Evolutionary conservation across 169 alveolate genomes (phyloP).

Genomic region (Eimeria zaria): DNA sequence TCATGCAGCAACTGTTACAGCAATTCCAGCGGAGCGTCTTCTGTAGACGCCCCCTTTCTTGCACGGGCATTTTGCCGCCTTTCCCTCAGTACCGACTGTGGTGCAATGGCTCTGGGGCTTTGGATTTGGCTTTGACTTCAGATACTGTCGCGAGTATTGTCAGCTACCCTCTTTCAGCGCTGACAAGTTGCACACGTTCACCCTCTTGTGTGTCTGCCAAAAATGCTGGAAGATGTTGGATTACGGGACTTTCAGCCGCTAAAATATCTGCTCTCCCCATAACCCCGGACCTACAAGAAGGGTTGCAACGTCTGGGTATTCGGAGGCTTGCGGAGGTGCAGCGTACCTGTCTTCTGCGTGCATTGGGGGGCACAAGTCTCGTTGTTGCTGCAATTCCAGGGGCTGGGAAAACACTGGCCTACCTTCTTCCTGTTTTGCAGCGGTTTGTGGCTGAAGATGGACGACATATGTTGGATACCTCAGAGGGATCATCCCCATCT

Average conservation of each 20-base stretch:
- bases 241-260: conserved; percentile 54
- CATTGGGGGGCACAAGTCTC: conserved; percentile 73
- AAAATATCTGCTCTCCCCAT: conserved; percentile 62
- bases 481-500: background rate
- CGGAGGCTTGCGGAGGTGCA: conserved; percentile 56
- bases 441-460: conserved; percentile 16
- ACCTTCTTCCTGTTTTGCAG: conserved; percentile 92
- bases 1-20: background rate
- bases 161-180: background rate
- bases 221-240: background rate
- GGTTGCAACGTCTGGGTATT: conserved; percentile 55
- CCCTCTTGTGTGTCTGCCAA: background rate
- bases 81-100: background rate
- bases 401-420: conserved; percentile 97
- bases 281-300: conserved; percentile 34
- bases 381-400: conserved; percentile 95
- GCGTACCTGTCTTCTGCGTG: conserved; percentile 68
- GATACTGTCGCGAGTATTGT: background rate
- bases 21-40: background rate
- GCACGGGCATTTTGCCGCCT: background rate
- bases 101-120: background rate
- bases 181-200: background rate
- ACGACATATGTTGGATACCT: background rate
- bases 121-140: background rate
- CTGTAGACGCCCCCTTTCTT: background rate